Evolutionary conservation across 208 protist genomes (phyloP).

Genomic region (Tetramitus jugosus): DNA sequence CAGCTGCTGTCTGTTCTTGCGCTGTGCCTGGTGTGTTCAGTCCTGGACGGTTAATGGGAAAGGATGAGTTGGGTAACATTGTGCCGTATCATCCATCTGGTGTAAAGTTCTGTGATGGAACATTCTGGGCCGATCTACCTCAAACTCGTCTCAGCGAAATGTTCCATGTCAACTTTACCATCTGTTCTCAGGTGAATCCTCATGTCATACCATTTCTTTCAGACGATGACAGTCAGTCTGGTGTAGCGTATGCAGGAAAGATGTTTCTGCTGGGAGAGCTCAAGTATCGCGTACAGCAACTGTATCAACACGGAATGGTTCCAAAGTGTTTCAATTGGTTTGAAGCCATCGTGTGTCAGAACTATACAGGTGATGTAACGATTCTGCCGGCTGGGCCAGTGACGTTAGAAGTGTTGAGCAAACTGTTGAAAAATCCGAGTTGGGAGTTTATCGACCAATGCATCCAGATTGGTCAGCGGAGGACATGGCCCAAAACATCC

Average conservation of each 20-base stretch:
- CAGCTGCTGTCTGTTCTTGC: slow-evolving; percentile 57
- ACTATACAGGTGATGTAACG: slow-evolving; percentile 54
- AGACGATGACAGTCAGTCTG: slow-evolving; percentile 14
- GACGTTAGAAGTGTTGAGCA: slow-evolving; percentile 50
- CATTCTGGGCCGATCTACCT: slow-evolving; percentile 53
- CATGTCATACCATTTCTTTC: slow-evolving; percentile 61
- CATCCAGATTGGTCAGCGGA: slow-evolving; percentile 40
- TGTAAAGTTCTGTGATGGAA: slow-evolving; percentile 56
- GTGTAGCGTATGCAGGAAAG: not conserved
- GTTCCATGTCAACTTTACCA: slow-evolving; percentile 63
- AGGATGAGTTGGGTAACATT: slow-evolving; percentile 36
- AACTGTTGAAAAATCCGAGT: slow-evolving; percentile 55
- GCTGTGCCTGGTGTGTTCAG: slow-evolving; percentile 55
- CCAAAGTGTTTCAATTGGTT: slow-evolving; percentile 40
- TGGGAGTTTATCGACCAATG: slow-evolving; percentile 53
- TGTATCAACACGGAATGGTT: slow-evolving; percentile 43
- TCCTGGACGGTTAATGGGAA: slow-evolving; percentile 57
- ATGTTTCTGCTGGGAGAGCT: slow-evolving; percentile 36
- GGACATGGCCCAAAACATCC: slow-evolving; percentile 56
- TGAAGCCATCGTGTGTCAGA: slow-evolving; percentile 49
- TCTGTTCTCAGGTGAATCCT: slow-evolving; percentile 65
- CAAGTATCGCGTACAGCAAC: slow-evolving; percentile 43
- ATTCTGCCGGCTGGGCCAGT: slow-evolving; percentile 58
- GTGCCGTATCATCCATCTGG: slow-evolving; percentile 44
- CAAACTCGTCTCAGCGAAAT: slow-evolving; percentile 51